Evolutionary conservation across 495 filamentous ascomycete species (phyloP).

Genomic region (Daldinia bambusicola): DNA sequence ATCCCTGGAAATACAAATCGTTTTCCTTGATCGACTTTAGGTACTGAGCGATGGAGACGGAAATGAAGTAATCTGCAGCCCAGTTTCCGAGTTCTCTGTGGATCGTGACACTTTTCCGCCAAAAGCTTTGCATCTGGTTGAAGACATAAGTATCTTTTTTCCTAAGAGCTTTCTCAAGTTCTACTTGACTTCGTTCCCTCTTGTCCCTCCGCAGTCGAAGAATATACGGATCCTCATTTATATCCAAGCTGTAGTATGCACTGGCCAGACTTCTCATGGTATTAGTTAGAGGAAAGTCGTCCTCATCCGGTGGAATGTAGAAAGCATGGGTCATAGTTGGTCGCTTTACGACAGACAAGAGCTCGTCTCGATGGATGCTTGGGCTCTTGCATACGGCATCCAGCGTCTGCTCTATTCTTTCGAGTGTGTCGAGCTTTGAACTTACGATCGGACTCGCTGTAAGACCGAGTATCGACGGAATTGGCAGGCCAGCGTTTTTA

Average conservation of each 20-base stretch:
- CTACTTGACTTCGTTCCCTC: slow-evolving; percentile 48
- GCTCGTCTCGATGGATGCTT: slow-evolving; percentile 73
- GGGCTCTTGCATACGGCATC: slow-evolving; percentile 79
- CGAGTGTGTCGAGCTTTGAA: slow-evolving; percentile 61
- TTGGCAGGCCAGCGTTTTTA: slow-evolving; percentile 47
- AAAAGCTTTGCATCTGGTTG: slow-evolving; percentile 70
- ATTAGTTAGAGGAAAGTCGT: slow-evolving; percentile 27
- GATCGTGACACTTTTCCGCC: slow-evolving; percentile 61
- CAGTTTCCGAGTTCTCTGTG: slow-evolving; percentile 74
- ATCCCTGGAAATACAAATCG: slow-evolving; percentile 51
- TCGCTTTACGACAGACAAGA: slow-evolving; percentile 72
- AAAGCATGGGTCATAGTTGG: slow-evolving; percentile 67
- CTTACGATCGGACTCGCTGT: slow-evolving; percentile 84
- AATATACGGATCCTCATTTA: slow-evolving; percentile 77
- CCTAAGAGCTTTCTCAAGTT: slow-evolving; percentile 59
- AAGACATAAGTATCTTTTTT: slow-evolving; percentile 70
- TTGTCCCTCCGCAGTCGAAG: slow-evolving; percentile 56
- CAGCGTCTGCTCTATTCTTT: slow-evolving; percentile 76
- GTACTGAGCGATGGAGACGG: slow-evolving; percentile 63
- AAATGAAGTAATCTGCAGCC: slow-evolving; percentile 78
- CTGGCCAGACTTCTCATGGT: slow-evolving; percentile 50
- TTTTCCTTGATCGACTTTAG: slow-evolving; percentile 47
- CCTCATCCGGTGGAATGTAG: slow-evolving; percentile 50
- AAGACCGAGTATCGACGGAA: slow-evolving; percentile 83
- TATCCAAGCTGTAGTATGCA: slow-evolving; percentile 62